Evolutionary conservation across 768 basidiomycete species (phyloP).

Genomic region (Russula griseocarnosa): DNA sequence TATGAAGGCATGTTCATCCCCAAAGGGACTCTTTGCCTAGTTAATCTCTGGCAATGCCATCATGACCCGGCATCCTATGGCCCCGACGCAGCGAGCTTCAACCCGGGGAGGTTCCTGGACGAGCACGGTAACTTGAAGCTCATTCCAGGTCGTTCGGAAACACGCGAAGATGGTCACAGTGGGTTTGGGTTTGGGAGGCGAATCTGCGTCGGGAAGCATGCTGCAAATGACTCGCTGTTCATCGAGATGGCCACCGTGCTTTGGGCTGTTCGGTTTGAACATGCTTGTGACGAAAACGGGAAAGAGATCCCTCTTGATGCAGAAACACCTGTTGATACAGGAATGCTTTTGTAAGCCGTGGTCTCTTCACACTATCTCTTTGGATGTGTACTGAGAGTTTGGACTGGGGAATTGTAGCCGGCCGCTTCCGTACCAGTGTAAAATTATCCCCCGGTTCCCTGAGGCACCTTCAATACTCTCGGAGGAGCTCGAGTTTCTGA

Average conservation of each 20-base stretch:
- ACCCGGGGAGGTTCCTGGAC: slow-evolving; percentile 28
- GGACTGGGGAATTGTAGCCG: background rate
- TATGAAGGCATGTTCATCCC: slow-evolving; percentile 36
- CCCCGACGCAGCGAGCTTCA: slow-evolving; percentile 26
- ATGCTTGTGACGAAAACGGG: slow-evolving; percentile 12
- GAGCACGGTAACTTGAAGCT: background rate
- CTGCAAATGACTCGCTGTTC: slow-evolving; percentile 28
- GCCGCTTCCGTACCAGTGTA: slow-evolving; percentile 4
- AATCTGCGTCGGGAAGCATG: slow-evolving; percentile 26
- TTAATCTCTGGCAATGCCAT: slow-evolving; percentile 29
- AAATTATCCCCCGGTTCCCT: slow-evolving; percentile 10
- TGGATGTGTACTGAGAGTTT: background rate
- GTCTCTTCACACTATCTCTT: background rate
- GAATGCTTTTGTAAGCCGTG: slow-evolving; percentile 22
- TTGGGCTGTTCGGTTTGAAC: slow-evolving; percentile 26
- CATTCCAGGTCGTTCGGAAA: slow-evolving; percentile 8
- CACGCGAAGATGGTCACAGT: slow-evolving; percentile 21
- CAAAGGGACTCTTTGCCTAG: slow-evolving; percentile 35
- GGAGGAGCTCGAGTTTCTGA: slow-evolving; percentile 12
- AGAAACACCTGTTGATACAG: slow-evolving; percentile 8
- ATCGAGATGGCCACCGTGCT: slow-evolving; percentile 28
- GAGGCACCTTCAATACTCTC: slow-evolving; percentile 11
- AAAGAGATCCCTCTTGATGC: slow-evolving; percentile 10
- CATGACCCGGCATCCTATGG: slow-evolving; percentile 18
- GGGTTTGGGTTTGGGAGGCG: slow-evolving; percentile 25